These are phyloP conservation scores for Colletotrichum lindemuthianum DNA, from an alignment of 2,329 filamentous ascomycete species.

Conservation along the genomic window DNA sequence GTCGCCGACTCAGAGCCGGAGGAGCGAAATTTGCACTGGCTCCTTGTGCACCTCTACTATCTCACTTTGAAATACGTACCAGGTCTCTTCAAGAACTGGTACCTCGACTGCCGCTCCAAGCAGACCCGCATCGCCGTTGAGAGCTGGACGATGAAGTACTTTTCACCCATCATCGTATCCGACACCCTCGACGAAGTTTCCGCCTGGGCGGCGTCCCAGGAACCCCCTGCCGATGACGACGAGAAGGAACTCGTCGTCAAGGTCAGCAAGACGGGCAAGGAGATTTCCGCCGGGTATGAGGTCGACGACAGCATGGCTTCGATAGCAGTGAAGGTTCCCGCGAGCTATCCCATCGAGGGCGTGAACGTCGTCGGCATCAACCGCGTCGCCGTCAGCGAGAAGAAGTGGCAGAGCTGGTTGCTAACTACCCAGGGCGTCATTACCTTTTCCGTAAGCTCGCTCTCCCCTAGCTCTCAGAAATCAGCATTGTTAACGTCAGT, in stretches of 20 bases:
- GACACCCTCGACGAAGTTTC: constrained; percentile 74
- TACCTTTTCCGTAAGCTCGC: constrained; percentile 75
- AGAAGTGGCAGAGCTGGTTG: constrained; percentile 93
- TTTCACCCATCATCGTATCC: constrained; percentile 76
- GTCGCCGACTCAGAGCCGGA: constrained; percentile 66
- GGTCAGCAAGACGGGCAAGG: constrained; percentile 74
- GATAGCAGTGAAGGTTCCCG: constrained; percentile 83
- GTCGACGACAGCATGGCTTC: constrained; percentile 88
- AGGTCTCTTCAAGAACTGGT: constrained; percentile 85
- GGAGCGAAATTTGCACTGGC: constrained; percentile 82
- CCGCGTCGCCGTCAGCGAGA: constrained; percentile 87
- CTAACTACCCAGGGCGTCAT: constrained; percentile 91
- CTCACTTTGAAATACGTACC: constrained; percentile 80
- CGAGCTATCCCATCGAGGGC: constrained; percentile 82
- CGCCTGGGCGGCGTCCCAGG: constrained; percentile 70
- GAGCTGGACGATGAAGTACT: constrained; percentile 85
- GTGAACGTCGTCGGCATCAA: constrained; percentile 81
- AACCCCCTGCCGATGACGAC: constrained; percentile 56
- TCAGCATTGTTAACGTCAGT: constrained; percentile 7
- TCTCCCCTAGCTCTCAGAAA: neutral
- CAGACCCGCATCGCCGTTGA: constrained; percentile 84
- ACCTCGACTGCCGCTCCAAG: constrained; percentile 80
- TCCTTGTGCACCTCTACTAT: constrained; percentile 89
- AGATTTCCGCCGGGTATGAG: constrained; percentile 85
- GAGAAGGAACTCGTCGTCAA: constrained; percentile 73